phyloP scores from a whole-genome alignment of 257 asterid species.

The Buddleja alternifolia region DNA sequence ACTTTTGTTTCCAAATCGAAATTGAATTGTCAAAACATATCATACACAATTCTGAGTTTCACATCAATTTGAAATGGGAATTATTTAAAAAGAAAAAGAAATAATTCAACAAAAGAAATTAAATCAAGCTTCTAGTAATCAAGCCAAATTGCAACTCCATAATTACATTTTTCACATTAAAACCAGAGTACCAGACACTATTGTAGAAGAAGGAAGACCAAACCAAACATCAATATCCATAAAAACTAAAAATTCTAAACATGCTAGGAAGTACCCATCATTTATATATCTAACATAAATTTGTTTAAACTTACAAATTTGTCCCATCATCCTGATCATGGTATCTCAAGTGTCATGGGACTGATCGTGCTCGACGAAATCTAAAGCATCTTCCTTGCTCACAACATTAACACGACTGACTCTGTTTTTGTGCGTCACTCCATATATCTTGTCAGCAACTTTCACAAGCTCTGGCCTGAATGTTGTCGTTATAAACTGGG shows the following conservation, averaged over 20 bases:
- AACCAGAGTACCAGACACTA: constrained; percentile 1
- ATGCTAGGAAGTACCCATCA: not conserved
- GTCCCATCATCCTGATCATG: not conserved
- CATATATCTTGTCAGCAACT: constrained; percentile 94
- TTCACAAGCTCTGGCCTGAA: constrained; percentile 92
- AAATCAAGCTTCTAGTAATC: not conserved
- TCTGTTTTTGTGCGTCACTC: constrained; percentile 87
- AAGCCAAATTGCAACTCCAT: not conserved
- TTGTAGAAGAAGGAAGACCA: not conserved
- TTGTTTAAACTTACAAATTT: not conserved
- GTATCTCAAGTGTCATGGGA: constrained; percentile 39
- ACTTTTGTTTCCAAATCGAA: no score
- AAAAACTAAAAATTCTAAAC: constrained; percentile 1
- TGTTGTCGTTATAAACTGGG: constrained; percentile 94
- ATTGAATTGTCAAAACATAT: no score
- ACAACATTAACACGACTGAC: constrained; percentile 85
- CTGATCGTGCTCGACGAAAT: constrained; percentile 87
- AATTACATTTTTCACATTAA: constrained; percentile 18
- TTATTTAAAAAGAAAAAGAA: no score
- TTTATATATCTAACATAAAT: not conserved
- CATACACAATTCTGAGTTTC: no score
- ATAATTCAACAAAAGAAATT: no score
- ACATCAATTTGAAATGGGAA: no score
- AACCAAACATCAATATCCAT: constrained; percentile 24
- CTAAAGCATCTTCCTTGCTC: constrained; percentile 76